phyloP scores from a whole-genome alignment of 2,329 filamentous ascomycete species.

The Colletotrichum truncatum region DNA sequence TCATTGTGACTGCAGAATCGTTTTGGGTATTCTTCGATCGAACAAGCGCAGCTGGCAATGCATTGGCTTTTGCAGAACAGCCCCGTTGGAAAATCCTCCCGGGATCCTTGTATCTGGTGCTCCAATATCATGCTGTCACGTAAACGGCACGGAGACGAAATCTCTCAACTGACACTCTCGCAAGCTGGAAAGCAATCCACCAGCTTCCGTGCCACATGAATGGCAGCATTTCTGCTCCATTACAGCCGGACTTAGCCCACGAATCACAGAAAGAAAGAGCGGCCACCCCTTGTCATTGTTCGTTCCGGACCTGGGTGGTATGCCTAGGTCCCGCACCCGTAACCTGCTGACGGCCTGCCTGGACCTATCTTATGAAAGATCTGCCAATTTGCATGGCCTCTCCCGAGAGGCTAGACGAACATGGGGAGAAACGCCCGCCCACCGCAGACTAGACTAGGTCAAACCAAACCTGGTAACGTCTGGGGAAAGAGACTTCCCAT shows the following conservation, averaged over 20 bases:
- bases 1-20: neutral
- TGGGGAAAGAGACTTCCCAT: slow-evolving; percentile 17
- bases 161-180: neutral
- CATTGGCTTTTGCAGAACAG: neutral
- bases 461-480: neutral
- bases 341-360: neutral
- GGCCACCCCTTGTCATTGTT: neutral
- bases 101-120: neutral
- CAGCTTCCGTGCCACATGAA: slow-evolving; percentile 1
- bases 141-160: slow-evolving; percentile 15
- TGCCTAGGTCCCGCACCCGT: slow-evolving; percentile 14
- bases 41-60: neutral
- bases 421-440: neutral
- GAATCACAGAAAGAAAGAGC: slow-evolving; percentile 5
- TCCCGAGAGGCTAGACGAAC: slow-evolving; percentile 12
- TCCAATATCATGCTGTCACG: neutral
- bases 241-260: neutral
- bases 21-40: neutral
- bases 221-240: neutral
- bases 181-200: neutral
- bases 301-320: slow-evolving; percentile 8
- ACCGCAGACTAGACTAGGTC: slow-evolving; percentile 5
- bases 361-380: slow-evolving; percentile 6
- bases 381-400: neutral
- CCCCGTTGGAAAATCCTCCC: neutral